Evolutionary conservation across 768 basidiomycete species (phyloP).

Genomic region (Kwoniella bestiolae): DNA sequence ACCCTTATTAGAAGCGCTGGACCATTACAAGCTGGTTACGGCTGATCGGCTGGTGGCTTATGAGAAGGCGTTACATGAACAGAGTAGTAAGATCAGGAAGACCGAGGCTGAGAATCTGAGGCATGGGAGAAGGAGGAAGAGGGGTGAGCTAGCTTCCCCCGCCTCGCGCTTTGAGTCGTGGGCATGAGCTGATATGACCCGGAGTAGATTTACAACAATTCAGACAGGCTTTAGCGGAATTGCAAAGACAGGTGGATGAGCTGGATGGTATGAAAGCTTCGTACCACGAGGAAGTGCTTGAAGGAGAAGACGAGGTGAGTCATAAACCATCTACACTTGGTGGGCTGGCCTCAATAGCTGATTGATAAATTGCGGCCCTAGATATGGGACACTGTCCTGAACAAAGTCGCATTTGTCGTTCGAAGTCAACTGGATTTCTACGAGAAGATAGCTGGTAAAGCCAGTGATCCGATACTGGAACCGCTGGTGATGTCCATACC

Average conservation of each 20-base stretch:
- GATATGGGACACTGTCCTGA: conserved; percentile 87
- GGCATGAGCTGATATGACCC: background rate
- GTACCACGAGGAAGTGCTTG: conserved; percentile 84
- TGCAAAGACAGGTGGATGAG: conserved; percentile 89
- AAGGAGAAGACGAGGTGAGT: conserved; percentile 81
- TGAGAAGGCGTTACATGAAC: conserved; percentile 78
- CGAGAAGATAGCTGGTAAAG: conserved; percentile 62
- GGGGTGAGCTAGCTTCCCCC: conserved; percentile 65
- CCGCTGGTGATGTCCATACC: conserved; percentile 87
- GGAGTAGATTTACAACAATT: conserved; percentile 80
- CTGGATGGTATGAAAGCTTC: conserved; percentile 80
- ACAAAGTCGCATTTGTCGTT: conserved; percentile 82
- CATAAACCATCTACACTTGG: background rate
- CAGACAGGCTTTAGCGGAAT: conserved; percentile 75
- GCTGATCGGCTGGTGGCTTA: conserved; percentile 79
- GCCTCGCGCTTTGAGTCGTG: background rate
- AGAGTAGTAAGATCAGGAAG: conserved; percentile 79
- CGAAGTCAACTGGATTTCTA: conserved; percentile 91
- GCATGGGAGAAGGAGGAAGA: conserved; percentile 66
- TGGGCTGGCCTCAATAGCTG: background rate
- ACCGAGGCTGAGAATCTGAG: conserved; percentile 86
- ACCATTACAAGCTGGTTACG: conserved; percentile 65
- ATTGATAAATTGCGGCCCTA: conserved; percentile 7
- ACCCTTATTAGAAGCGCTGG: conserved; percentile 81
- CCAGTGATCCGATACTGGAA: conserved; percentile 81